Evolutionary conservation across 352 stramenopile species (phyloP).

Genomic region (Phytophthora cajani): DNA sequence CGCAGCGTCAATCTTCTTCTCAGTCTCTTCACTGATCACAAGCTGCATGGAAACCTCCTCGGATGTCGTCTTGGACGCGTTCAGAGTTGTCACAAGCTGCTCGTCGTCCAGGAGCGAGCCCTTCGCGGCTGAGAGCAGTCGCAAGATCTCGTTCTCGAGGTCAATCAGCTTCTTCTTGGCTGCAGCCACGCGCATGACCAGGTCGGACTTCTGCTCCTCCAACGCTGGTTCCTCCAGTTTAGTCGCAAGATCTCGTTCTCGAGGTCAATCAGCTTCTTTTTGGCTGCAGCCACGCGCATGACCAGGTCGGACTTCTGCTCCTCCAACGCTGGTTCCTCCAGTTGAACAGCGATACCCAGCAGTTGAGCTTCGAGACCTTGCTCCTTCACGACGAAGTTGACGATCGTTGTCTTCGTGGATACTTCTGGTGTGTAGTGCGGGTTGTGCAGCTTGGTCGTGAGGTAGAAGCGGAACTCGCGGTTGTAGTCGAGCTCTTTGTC

Average conservation of each 20-base stretch:
- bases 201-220: constrained; percentile 95
- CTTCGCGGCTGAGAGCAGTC: constrained; percentile 90
- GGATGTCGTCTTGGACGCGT: constrained; percentile 95
- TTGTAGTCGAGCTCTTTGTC: constrained; percentile 97
- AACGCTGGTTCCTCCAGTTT: constrained; percentile 93
- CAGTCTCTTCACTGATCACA: constrained; percentile 93
- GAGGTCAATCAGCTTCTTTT: constrained; percentile 95
- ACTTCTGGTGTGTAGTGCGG: constrained; percentile 96
- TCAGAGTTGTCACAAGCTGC: constrained; percentile 94
- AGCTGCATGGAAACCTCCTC: constrained; percentile 95
- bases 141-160: constrained; percentile 96
- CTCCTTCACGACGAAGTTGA: constrained; percentile 97
- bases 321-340: constrained; percentile 94
- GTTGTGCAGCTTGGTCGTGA: constrained; percentile 97
- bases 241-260: constrained; percentile 96
- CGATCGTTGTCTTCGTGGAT: constrained; percentile 95
- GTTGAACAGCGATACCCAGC: constrained; percentile 93
- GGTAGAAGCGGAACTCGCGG: constrained; percentile 94
- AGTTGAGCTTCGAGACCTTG: constrained; percentile 95
- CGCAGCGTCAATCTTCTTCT: constrained; percentile 95
- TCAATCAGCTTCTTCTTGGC: constrained; percentile 96
- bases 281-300: constrained; percentile 91
- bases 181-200: constrained; percentile 89
- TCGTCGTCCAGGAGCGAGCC: constrained; percentile 95
- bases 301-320: constrained; percentile 94